Percentiles rank a stretch among this genome's conserved stretches.
Conservation (phyloP, 306 rosid species). For the Trifolium subterraneum region DNA sequence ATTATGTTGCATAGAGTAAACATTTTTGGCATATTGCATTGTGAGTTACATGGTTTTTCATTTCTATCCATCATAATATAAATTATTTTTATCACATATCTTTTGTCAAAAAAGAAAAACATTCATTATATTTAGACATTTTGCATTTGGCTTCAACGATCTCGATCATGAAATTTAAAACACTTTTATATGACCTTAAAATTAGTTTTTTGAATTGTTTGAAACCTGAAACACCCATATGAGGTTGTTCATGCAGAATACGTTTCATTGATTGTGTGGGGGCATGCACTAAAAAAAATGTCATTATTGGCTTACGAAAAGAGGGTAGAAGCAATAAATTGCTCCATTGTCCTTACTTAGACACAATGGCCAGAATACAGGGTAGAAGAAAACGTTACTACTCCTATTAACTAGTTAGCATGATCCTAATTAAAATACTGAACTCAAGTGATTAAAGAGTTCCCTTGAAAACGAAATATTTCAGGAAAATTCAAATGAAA, state of each 20-base stretch:
- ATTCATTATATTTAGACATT: too few relatives aligned
- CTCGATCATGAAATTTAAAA: background rate
- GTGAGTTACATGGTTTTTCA: background rate
- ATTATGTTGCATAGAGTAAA: too few relatives aligned
- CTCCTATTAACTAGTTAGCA: too few relatives aligned
- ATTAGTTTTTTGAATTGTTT: background rate
- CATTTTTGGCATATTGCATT: background rate
- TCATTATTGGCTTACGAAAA: slow-evolving; percentile 26
- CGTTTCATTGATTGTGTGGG: background rate
- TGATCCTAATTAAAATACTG: too few relatives aligned
- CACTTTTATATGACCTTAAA: background rate
- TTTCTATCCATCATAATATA: background rate
- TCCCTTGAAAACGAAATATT: too few relatives aligned
- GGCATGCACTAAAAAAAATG: slow-evolving; percentile 21
- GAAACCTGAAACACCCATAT: background rate
- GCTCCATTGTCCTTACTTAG: background rate
- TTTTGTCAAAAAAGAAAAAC: background rate
- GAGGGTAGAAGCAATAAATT: slow-evolving; percentile 44
- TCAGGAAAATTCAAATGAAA: too few relatives aligned
- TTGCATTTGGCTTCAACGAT: background rate
- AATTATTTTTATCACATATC: background rate
- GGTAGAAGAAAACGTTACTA: too few relatives aligned
- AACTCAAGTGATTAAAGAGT: too few relatives aligned
- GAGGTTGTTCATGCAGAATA: background rate
- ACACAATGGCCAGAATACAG: background rate